Percentiles rank a stretch among this genome's conserved stretches.
These are phyloP conservation scores for Crithidia brevicula DNA, from an alignment of 208 protist genomes.

Conservation along the genomic window DNA sequence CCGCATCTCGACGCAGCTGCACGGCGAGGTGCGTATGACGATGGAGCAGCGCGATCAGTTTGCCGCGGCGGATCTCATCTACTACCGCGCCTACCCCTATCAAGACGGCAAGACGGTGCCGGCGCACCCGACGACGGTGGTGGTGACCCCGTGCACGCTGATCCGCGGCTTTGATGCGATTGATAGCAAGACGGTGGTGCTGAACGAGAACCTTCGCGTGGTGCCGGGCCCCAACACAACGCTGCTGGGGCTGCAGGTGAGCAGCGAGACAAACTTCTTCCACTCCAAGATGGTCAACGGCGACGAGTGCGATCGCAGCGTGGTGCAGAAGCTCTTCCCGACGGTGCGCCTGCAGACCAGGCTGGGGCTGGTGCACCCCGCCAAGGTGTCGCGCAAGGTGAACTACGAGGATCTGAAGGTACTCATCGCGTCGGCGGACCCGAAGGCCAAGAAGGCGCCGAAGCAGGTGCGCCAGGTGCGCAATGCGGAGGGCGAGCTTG, in stretches of 20 bases:
- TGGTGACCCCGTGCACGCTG: slow-evolving; percentile 78
- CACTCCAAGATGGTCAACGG: slow-evolving; percentile 87
- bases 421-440: slow-evolving; percentile 28
- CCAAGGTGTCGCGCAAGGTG: slow-evolving; percentile 41
- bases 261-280: slow-evolving; percentile 83
- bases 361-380: slow-evolving; percentile 49
- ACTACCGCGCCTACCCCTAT: slow-evolving; percentile 65
- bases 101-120: slow-evolving; percentile 24
- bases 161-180: slow-evolving; percentile 87
- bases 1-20: slow-evolving; percentile 46
- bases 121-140: slow-evolving; percentile 39
- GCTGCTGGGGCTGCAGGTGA: slow-evolving; percentile 74
- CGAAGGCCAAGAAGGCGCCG: slow-evolving; percentile 36
- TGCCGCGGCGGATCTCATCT: slow-evolving; percentile 55
- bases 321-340: slow-evolving; percentile 85
- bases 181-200: slow-evolving; percentile 70
- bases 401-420: slow-evolving; percentile 75
- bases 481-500: slow-evolving; percentile 57
- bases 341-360: slow-evolving; percentile 54
- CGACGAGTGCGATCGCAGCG: slow-evolving; percentile 82
- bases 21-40: slow-evolving; percentile 16
- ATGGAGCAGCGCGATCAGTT: slow-evolving; percentile 56
- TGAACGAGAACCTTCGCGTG: slow-evolving; percentile 71
- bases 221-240: slow-evolving; percentile 56
- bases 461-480: slow-evolving; percentile 46